phyloP scores from a whole-genome alignment of 345 rosid species.

The Microcos paniculata region DNA sequence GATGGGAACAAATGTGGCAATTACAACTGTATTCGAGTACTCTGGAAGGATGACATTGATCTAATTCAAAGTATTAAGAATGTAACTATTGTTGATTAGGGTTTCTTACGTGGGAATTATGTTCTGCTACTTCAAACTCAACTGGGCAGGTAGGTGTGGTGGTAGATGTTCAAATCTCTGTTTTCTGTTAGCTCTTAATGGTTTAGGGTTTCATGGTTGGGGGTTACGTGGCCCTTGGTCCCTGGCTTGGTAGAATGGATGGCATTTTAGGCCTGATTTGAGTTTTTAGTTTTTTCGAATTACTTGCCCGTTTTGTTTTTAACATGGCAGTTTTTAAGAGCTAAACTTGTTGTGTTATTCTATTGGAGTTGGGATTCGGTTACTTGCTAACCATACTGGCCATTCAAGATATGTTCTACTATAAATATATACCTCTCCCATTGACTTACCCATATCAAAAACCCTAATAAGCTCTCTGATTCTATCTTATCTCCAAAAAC shows the following conservation, averaged over 20 bases:
- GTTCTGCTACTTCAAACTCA: constrained; percentile 74
- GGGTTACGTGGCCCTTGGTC: constrained; percentile 85
- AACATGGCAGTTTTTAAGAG: too few relatives aligned
- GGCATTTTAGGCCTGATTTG: constrained; percentile 88
- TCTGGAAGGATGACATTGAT: constrained; percentile 80
- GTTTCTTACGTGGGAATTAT: constrained; percentile 88
- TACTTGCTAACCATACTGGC: too few relatives aligned
- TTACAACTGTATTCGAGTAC: constrained; percentile 70
- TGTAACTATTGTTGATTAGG: constrained; percentile 75
- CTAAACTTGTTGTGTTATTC: too few relatives aligned
- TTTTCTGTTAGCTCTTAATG: constrained; percentile 68
- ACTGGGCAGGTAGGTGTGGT: constrained; percentile 93
- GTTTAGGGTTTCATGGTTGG: constrained; percentile 80
- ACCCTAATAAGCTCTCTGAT: too few relatives aligned
- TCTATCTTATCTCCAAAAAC: too few relatives aligned
- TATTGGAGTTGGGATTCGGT: too few relatives aligned
- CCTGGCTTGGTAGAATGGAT: constrained; percentile 95
- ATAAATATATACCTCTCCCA: too few relatives aligned
- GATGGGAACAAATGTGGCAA: constrained; percentile 30
- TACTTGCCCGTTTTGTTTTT: too few relatives aligned
- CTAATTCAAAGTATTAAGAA: constrained; percentile 60
- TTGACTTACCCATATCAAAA: too few relatives aligned
- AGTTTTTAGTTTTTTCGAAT: too few relatives aligned
- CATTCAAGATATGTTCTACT: too few relatives aligned
- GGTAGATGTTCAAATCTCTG: constrained; percentile 68